phyloP scores from a whole-genome alignment of 257 asterid species.

The Cruciata laevipes region DNA sequence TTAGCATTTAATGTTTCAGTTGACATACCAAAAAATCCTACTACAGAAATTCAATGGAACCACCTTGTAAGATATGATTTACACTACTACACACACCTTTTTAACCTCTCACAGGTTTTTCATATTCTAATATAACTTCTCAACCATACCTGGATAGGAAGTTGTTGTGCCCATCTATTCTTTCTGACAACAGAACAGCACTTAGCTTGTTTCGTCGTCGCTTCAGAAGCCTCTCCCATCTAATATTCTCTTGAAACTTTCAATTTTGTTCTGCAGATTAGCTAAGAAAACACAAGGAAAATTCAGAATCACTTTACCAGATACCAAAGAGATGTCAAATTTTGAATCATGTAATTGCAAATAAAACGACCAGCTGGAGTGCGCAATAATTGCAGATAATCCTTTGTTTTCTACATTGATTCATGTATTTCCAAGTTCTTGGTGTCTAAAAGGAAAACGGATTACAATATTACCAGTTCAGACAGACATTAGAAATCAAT shows the following conservation, averaged over 20 bases:
- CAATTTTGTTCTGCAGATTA: constrained; percentile 4
- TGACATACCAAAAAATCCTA: neutral
- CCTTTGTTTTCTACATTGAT: neutral
- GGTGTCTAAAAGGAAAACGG: neutral
- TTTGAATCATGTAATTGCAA: neutral
- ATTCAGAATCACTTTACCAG: neutral
- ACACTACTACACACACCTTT: neutral
- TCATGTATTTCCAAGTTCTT: neutral
- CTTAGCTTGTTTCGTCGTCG: neutral
- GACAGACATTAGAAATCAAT: neutral
- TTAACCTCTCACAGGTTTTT: neutral
- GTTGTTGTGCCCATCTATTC: constrained; percentile 4
- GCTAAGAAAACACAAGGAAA: neutral
- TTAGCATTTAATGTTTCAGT: neutral
- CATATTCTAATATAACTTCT: neutral
- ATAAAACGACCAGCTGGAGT: neutral
- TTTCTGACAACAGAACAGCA: constrained; percentile 8
- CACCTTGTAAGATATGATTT: neutral
- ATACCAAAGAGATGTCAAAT: neutral
- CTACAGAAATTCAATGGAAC: neutral
- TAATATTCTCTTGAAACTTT: neutral
- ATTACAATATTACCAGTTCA: neutral
- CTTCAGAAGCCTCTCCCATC: constrained; percentile 15
- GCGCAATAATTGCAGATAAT: neutral
- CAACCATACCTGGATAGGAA: constrained; percentile 5